Base-by-base conservation (phyloP, 2,329 filamentous ascomycete species). In the Ascochyta lentis region DNA sequence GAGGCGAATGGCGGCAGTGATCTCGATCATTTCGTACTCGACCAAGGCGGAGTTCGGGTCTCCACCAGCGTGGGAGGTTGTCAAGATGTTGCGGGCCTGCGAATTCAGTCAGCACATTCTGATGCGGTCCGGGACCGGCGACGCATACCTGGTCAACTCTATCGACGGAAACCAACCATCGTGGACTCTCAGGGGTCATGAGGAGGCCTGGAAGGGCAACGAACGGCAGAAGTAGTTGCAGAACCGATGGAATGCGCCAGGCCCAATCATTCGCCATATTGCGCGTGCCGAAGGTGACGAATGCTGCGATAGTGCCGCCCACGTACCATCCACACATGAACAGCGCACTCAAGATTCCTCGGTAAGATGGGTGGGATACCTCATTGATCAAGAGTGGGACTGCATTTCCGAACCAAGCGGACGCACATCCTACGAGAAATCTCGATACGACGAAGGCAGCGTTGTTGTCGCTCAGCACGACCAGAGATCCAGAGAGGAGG, bases 151-250 rank as follows among this genome's bases (percentile, higher is more conserved):
- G 56, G 4, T 83, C 79, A 47, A 82, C n/a, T 12, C 47, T 16
- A 2, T 81, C 82, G 7, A 78, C 79, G 0, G 83, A 70, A 5
- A 84, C 76, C 37, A 83, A 68, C 4, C 80, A 78, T 13, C 83
- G 61, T 6, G 81, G 40, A 71, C 66, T 58, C 73, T 75, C 52
- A 57, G 72, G 69, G 50, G 68, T 67, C 24, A 71, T 63, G 8
- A 80, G 46, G 19, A 79, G 58, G 6, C 80, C 79, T n/a, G 81
- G 79, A 13, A 71, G 67, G 52, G 74, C 78, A 16, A 58, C 4
- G 2, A 55, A 16, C 1, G 51, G 39, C 12, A 41, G 38, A 9
- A 55, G 37, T 4, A 53, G 13, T 52, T 81, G 80, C 1, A 82
- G 59, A 3, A 78, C 64, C 6, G 45, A 48, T 12, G 45, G 44